Percentiles rank a stretch among this genome's conserved stretches.
phyloP scores from a whole-genome alignment of 106 monocot genomes.

The Triglochin maritima region DNA sequence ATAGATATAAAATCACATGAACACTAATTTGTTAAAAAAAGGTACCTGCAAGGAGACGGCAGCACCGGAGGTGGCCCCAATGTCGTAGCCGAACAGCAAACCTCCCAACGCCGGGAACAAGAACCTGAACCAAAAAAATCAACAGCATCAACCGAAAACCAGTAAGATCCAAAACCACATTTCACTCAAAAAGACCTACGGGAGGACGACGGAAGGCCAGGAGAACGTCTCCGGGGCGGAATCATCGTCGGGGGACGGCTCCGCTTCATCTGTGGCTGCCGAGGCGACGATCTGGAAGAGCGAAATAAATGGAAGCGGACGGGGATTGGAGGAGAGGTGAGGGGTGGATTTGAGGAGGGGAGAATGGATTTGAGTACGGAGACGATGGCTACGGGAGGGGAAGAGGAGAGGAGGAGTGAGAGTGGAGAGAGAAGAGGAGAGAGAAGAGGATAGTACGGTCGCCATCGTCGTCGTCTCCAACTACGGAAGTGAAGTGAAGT shows the following conservation, averaged over 20 bases:
- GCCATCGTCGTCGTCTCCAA: too few relatives aligned
- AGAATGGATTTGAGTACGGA: too few relatives aligned
- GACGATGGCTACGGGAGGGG: not conserved
- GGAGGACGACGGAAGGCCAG: conserved; percentile 58
- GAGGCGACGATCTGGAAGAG: not conserved
- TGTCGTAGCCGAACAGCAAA: conserved; percentile 91
- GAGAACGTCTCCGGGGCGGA: conserved; percentile 23
- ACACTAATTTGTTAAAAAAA: not conserved
- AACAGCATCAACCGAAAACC: not conserved
- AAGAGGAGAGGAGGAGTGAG: not conserved
- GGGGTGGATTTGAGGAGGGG: not conserved
- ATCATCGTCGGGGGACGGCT: conserved; percentile 1
- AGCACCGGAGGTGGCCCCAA: conserved; percentile 91
- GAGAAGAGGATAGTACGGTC: not conserved
- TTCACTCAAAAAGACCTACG: conserved; percentile 27
- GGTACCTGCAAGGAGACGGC: conserved; percentile 67
- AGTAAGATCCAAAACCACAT: not conserved
- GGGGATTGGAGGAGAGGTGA: not conserved
- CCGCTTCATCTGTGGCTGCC: not conserved
- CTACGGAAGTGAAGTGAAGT: too few relatives aligned
- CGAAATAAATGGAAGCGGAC: not conserved
- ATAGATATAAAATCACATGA: not conserved
- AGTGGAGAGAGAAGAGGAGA: not conserved
- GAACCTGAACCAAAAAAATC: conserved; percentile 38
- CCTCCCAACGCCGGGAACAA: conserved; percentile 89